A percentile compares a stretch with the other conserved stretches of the same genome.
phyloP scores from a whole-genome alignment of 768 basidiomycete genomes.

The Podaxis sp. region DNA sequence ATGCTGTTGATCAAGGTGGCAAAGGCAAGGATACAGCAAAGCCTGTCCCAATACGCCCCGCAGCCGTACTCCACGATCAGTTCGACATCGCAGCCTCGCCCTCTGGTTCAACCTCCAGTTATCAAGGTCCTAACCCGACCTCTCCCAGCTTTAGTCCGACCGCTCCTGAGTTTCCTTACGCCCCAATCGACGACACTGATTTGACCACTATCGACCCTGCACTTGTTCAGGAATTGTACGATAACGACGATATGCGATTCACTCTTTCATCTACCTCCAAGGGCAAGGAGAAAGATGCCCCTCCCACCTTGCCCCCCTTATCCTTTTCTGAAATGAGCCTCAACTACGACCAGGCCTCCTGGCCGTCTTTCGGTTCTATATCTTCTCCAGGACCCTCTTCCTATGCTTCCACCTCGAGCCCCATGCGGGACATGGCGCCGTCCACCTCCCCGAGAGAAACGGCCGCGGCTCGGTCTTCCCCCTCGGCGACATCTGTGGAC shows the following conservation, averaged over 20 bases:
- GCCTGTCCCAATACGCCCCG: conserved; percentile 48
- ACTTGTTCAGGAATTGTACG: conserved; percentile 5
- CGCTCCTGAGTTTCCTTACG: conserved; percentile 24
- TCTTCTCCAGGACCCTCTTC: conserved; percentile 38
- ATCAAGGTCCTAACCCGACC: conserved; percentile 2
- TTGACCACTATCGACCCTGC: conserved; percentile 22
- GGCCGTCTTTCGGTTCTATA: conserved; percentile 37
- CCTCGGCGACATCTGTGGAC: conserved; percentile 20
- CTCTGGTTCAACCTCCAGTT: conserved; percentile 23
- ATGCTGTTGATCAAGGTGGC: conserved; percentile 18
- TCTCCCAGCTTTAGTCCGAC: conserved; percentile 25
- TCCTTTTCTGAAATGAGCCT: conserved; percentile 57
- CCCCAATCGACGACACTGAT: conserved; percentile 22
- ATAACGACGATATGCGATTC: conserved; percentile 18
- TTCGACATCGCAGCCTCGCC: conserved; percentile 33
- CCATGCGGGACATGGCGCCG: conserved; percentile 22
- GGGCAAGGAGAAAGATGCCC: conserved; percentile 62
- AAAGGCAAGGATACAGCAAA: conserved; percentile 60
- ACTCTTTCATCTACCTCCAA: conserved; percentile 28
- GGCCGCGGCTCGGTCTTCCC: conserved; percentile 11
- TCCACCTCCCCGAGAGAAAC: conserved; percentile 17
- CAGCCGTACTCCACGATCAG: conserved; percentile 38
- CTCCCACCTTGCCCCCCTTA: conserved; percentile 67
- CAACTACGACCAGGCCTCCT: conserved; percentile 38
- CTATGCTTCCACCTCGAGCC: conserved; percentile 19